Evolutionary conservation across 352 stramenopile genomes (phyloP), one percentile per base, ranked within the genome.

Genomic region (Thalassiosira hispida): DNA sequence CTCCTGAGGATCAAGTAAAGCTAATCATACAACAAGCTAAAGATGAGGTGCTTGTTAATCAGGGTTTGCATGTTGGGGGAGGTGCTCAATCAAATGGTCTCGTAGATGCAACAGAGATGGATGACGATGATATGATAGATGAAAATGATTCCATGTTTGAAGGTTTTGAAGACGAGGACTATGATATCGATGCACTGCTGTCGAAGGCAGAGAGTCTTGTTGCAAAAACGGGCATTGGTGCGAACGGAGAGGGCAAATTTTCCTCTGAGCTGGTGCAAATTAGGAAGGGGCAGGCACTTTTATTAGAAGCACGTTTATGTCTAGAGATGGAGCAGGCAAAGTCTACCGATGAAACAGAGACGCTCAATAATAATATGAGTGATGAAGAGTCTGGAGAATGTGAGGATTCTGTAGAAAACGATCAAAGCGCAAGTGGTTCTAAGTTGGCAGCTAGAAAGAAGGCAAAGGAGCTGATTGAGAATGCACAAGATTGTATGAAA

Each of bases 11-110:
- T 60, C 73, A 89, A 79, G 79, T 91, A 25, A 83, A 83, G 22
- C 75, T 84, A 25, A 89, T 90, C 38, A 87, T 91, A 11, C 67
- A 82, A 25, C 85, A 91, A 80, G 80, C 80, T 6, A 69, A 75
- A 51, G 85, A 91, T 73, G 81, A 89, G 77, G 78, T 85, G 2
- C 40, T n/a, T 23, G 18, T 81, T 64, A 59, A 77, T 64, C 57
- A 31, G 16, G 40, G 16, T 33, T 38, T 42, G 23, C 22, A 64
- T n/a, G 49, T 47, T 27, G 66, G 9, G 18, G 31, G 33, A 14
- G 31, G 23, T 29, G 29, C 14, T 60, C 8, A 64, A 38, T 64
- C 38, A 7, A 38, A 59, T 40, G 25, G 35, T 33, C 31, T 8
- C 3, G 11, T 33, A 38, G 47, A 62, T 35, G 51, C 31, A 40